A percentile compares a stretch with the other conserved stretches of the same genome.
These are phyloP conservation scores for Oenanthe javanica DNA, from an alignment of 140 eudicot species.

Conservation along the genomic window DNA sequence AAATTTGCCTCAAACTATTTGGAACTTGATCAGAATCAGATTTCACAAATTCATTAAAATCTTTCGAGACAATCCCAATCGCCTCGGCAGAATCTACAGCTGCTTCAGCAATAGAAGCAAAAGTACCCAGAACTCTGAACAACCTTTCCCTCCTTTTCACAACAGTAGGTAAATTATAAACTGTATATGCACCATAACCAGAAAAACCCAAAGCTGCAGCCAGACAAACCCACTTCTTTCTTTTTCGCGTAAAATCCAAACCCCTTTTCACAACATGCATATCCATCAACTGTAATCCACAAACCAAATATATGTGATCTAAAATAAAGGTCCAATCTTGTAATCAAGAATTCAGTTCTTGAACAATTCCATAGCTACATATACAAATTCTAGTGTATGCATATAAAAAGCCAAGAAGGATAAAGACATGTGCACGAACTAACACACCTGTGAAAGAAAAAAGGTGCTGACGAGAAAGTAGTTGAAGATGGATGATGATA, in stretches of 20 bases:
- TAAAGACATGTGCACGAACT: slow-evolving; percentile 6
- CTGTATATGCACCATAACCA: slow-evolving; percentile 48
- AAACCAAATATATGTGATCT: neutral
- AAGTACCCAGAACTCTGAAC: slow-evolving; percentile 33
- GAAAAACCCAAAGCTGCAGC: slow-evolving; percentile 46
- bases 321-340: neutral
- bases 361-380: neutral
- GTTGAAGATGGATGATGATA: slow-evolving; percentile 2
- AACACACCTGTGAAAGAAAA: neutral
- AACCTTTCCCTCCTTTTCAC: slow-evolving; percentile 38
- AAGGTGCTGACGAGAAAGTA: slow-evolving; percentile 3
- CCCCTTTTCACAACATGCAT: slow-evolving; percentile 33
- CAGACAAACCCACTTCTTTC: slow-evolving; percentile 35
- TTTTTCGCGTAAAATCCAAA: slow-evolving; percentile 28
- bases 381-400: neutral
- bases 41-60: slow-evolving; percentile 47
- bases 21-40: slow-evolving; percentile 59
- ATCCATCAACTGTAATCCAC: slow-evolving; percentile 28
- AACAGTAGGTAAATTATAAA: slow-evolving; percentile 48
- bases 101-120: slow-evolving; percentile 34
- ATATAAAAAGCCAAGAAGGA: neutral
- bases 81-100: slow-evolving; percentile 61
- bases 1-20: slow-evolving; percentile 55
- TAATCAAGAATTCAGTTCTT: neutral
- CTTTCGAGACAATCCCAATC: slow-evolving; percentile 46